Conservation (phyloP, 108 stramenopile genomes). For the Fragilaria crotonensis region DNA sequence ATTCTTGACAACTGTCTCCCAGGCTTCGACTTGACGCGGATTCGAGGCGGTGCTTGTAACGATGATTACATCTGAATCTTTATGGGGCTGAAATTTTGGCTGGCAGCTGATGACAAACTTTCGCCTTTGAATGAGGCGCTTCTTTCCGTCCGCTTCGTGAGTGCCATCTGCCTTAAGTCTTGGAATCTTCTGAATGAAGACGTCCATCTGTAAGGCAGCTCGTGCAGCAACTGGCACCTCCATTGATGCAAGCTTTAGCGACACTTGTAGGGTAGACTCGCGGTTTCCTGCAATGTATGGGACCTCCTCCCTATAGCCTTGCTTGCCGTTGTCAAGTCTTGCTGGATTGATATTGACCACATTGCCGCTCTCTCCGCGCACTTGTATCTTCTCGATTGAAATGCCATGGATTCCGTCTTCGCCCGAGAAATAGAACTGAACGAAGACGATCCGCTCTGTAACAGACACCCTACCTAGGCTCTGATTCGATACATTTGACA, state of each 20-base stretch:
- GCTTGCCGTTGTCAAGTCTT: not conserved
- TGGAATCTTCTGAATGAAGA: not conserved
- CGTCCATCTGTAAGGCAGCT: not conserved
- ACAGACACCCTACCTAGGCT: no score
- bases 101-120: not conserved
- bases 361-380: not conserved
- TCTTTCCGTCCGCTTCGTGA: not conserved
- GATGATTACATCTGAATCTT: not conserved
- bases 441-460: no score
- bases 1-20: not conserved
- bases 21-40: not conserved
- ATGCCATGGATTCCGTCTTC: no score
- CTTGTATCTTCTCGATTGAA: not conserved
- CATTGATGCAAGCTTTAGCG: not conserved
- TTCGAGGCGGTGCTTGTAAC: not conserved
- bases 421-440: no score
- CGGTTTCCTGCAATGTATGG: not conserved
- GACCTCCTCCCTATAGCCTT: not conserved
- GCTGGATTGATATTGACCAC: not conserved
- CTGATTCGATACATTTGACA: no score
- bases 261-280: not conserved
- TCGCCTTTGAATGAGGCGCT: not conserved
- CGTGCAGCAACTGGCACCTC: not conserved
- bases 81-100: not conserved
- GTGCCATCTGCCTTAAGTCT: not conserved